Conservation (phyloP, 306 rosid species). For the Vigna radiata region DNA sequence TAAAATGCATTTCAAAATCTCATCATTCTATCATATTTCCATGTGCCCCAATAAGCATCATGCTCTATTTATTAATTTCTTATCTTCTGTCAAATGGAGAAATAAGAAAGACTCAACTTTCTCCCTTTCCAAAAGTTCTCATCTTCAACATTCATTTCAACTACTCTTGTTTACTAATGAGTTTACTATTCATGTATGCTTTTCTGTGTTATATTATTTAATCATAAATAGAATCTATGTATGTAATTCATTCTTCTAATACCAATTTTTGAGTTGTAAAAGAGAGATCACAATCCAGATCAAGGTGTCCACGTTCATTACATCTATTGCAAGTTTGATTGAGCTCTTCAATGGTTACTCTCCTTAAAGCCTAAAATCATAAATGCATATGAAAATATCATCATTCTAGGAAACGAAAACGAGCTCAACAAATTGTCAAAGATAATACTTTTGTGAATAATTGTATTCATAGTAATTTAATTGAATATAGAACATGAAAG, state of each 20-base stretch:
- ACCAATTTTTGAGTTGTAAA: background rate
- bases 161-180: background rate
- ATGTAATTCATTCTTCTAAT: background rate
- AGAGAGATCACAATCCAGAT: background rate
- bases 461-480: background rate
- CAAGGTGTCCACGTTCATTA: background rate
- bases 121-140: slow-evolving; percentile 6
- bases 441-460: background rate
- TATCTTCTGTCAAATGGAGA: background rate
- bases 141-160: background rate
- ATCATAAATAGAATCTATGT: background rate
- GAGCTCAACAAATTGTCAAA: background rate
- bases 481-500: background rate
- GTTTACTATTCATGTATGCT: background rate
- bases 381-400: background rate
- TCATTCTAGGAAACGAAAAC: background rate
- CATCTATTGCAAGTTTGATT: slow-evolving; percentile 17
- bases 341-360: slow-evolving; percentile 26
- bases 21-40: background rate
- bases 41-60: background rate
- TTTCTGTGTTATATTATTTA: background rate
- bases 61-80: background rate
- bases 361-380: slow-evolving; percentile 31
- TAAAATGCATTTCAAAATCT: background rate
- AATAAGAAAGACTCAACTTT: background rate